phyloP scores from a whole-genome alignment of 2,329 filamentous ascomycete species.

The Annulohypoxylon truncatum region DNA sequence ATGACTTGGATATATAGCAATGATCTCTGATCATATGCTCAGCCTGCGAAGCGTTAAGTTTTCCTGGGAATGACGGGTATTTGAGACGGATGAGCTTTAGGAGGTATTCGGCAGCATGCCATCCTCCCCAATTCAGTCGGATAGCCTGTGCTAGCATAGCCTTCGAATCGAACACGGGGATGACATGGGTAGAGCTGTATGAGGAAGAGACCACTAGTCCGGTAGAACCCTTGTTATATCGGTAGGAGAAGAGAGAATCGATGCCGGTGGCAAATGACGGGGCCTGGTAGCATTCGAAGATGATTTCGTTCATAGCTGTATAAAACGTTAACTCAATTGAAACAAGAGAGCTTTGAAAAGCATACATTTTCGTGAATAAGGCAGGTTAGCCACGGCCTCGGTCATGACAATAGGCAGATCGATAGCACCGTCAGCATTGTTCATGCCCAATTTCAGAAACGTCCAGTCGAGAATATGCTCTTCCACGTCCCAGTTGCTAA shows the following conservation, averaged over 20 bases:
- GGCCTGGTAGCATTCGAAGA: constrained; percentile 95
- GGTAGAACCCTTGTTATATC: constrained; percentile 87
- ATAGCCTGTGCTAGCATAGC: constrained; percentile 87
- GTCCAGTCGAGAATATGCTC: constrained; percentile 94
- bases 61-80: constrained; percentile 88
- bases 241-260: constrained; percentile 95
- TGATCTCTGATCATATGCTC: constrained; percentile 89
- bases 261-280: constrained; percentile 94
- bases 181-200: constrained; percentile 93
- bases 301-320: constrained; percentile 92
- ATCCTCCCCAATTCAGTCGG: constrained; percentile 93
- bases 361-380: constrained; percentile 88
- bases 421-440: constrained; percentile 77
- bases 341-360: constrained; percentile 34
- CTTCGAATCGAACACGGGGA: constrained; percentile 90
- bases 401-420: constrained; percentile 94
- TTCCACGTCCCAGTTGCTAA: constrained; percentile 98
- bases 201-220: constrained; percentile 93
- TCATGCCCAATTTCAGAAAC: constrained; percentile 92
- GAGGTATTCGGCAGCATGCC: constrained; percentile 89
- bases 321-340: constrained; percentile 12
- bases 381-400: constrained; percentile 90
- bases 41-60: constrained; percentile 86
- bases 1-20: constrained; percentile 88
- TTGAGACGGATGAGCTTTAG: constrained; percentile 90